These are phyloP conservation scores for Fraxinus nigra DNA, from an alignment of 305 asterid genomes.

Conservation along the genomic window DNA sequence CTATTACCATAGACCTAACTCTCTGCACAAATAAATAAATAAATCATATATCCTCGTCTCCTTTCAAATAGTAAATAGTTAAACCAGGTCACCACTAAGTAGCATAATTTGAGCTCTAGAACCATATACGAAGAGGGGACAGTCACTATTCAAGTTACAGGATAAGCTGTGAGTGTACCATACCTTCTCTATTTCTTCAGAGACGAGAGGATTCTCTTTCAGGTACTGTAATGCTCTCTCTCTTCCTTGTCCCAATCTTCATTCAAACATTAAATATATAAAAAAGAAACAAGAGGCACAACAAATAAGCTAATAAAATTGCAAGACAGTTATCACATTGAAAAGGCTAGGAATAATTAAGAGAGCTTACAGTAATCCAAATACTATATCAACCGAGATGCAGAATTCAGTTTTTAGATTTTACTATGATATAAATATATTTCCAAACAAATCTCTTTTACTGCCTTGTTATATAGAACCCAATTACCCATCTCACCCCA, in stretches of 20 bases:
- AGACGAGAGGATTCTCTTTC: slow-evolving; percentile 67
- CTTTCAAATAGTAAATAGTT: not conserved
- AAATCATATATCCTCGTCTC: not conserved
- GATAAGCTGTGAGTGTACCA: not conserved
- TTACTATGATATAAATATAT: not conserved
- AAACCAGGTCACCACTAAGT: not conserved
- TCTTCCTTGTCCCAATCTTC: slow-evolving; percentile 98
- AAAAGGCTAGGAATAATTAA: not conserved
- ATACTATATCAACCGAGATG: not conserved
- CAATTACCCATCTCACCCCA: not conserved
- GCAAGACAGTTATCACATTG: not conserved
- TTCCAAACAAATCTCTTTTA: not conserved
- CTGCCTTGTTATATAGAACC: not conserved
- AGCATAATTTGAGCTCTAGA: not conserved
- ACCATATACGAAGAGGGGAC: not conserved
- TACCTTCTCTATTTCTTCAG: slow-evolving; percentile 95
- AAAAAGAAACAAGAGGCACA: not conserved
- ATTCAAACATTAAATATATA: slow-evolving; percentile 13
- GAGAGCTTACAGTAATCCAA: not conserved
- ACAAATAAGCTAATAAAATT: slow-evolving; percentile 10
- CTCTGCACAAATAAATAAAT: slow-evolving; percentile 46
- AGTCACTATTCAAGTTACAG: not conserved
- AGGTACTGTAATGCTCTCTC: slow-evolving; percentile 82
- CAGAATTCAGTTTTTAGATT: not conserved
- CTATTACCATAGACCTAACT: slow-evolving; percentile 62